Conservation (phyloP, 1,284 basidiomycete genomes). For the Ustilago tritici region DNA sequence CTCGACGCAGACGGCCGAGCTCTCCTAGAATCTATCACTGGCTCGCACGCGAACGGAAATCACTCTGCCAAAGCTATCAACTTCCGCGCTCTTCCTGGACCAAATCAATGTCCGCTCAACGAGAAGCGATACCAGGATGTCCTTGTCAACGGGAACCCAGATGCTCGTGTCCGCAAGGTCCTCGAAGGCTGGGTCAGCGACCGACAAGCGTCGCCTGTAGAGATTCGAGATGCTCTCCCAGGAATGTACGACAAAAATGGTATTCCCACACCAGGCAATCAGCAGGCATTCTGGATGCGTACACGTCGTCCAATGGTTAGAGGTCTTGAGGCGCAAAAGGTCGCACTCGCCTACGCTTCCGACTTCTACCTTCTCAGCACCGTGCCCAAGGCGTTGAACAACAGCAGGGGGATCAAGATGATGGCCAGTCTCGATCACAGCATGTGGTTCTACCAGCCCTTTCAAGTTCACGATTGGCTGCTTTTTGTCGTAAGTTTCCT, state of each 20-base stretch:
- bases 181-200: slow-evolving; percentile 57
- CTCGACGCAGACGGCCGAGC: slow-evolving; percentile 26
- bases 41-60: slow-evolving; percentile 41
- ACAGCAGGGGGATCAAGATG: slow-evolving; percentile 58
- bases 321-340: slow-evolving; percentile 59
- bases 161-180: slow-evolving; percentile 32
- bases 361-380: slow-evolving; percentile 66
- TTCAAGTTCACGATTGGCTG: slow-evolving; percentile 64
- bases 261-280: slow-evolving; percentile 56
- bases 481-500: slow-evolving; percentile 56
- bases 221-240: slow-evolving; percentile 64
- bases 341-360: slow-evolving; percentile 61
- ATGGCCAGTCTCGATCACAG: slow-evolving; percentile 67
- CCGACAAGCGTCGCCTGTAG: slow-evolving; percentile 57
- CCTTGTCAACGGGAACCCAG: slow-evolving; percentile 30
- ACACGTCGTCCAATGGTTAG: slow-evolving; percentile 49
- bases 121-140: slow-evolving; percentile 53
- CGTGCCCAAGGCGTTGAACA: slow-evolving; percentile 59
- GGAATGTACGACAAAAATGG: slow-evolving; percentile 64
- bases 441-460: slow-evolving; percentile 68
- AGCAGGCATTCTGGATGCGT: slow-evolving; percentile 67
- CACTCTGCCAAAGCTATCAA: slow-evolving; percentile 37
- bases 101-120: slow-evolving; percentile 53
- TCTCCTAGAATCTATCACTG: slow-evolving; percentile 40
- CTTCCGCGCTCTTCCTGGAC: slow-evolving; percentile 44